These are phyloP conservation scores for Pseudonitzschia delicatissima DNA, from an alignment of 108 stramenopile species.

Conservation along the genomic window DNA sequence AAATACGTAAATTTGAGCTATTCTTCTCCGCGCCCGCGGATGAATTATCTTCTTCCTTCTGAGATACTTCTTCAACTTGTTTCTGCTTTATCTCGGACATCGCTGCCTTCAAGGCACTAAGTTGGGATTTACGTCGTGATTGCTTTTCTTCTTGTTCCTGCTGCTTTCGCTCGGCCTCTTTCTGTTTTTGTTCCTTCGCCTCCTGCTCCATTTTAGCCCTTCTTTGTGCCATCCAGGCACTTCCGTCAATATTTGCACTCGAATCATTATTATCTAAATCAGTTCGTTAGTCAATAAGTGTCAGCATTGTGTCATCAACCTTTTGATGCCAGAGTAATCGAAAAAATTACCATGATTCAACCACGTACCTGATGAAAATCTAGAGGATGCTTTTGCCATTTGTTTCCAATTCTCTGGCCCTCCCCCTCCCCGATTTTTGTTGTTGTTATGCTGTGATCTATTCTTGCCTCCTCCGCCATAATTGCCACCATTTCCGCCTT, in stretches of 20 bases:
- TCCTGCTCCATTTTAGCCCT: constrained; percentile 40
- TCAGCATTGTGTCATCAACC: neutral
- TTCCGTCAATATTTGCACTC: constrained; percentile 23
- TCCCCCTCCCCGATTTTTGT: neutral
- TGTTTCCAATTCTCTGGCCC: constrained; percentile 25
- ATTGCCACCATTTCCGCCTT: constrained; percentile 15
- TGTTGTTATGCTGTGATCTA: constrained; percentile 8
- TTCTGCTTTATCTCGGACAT: constrained; percentile 17
- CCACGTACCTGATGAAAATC: constrained; percentile 19
- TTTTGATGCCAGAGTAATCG: neutral
- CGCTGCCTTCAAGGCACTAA: constrained; percentile 17
- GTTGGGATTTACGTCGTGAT: constrained; percentile 30
- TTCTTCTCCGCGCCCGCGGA: neutral
- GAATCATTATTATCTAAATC: neutral
- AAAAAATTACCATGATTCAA: neutral
- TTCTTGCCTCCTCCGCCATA: constrained; percentile 17
- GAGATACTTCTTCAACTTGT: neutral
- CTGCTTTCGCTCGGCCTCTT: constrained; percentile 12
- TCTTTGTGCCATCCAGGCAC: constrained; percentile 43
- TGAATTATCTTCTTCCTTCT: constrained; percentile 1
- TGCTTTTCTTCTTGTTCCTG: constrained; percentile 23
- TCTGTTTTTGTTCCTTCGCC: constrained; percentile 4
- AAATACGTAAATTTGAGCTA: constrained; percentile 16
- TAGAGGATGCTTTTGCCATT: constrained; percentile 32
- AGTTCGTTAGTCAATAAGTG: neutral